Conservation (phyloP, 2,329 filamentous ascomycete species). For the Aspergillus texensis region DNA sequence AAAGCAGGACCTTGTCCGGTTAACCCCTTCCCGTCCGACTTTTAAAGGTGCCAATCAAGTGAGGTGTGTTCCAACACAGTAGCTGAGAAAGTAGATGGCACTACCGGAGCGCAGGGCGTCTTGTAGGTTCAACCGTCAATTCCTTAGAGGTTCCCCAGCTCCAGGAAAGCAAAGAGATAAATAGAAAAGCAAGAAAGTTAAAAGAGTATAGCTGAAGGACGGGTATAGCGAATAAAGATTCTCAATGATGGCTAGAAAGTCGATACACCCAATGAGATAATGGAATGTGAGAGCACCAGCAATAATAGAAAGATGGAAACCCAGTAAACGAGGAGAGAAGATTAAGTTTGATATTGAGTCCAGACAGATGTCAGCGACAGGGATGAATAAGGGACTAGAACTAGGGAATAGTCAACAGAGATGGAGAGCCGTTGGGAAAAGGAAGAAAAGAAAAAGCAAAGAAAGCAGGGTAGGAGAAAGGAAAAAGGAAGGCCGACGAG, state of each 20-base stretch:
- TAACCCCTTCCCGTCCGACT: not conserved
- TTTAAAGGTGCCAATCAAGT: not conserved
- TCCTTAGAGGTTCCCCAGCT: not conserved
- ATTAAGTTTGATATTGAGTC: slow-evolving; percentile 3
- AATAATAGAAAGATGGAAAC: not conserved
- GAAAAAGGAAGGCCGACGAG: slow-evolving; percentile 10
- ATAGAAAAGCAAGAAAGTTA: not conserved
- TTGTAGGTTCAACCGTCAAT: not conserved
- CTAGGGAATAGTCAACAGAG: slow-evolving; percentile 4
- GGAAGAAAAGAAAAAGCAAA: slow-evolving; percentile 15
- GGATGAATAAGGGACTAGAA: slow-evolving; percentile 5
- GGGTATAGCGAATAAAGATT: not conserved
- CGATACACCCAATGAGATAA: not conserved
- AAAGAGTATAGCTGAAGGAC: not conserved
- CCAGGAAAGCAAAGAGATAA: not conserved
- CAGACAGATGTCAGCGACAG: slow-evolving; percentile 2
- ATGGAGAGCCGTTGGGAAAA: not conserved
- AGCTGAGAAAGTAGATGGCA: not conserved
- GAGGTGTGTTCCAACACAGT: not conserved
- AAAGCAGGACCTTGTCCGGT: not conserved
- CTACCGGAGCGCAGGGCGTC: not conserved
- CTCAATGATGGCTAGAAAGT: not conserved
- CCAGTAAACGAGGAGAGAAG: not conserved
- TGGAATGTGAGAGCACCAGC: not conserved
- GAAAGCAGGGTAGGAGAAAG: slow-evolving; percentile 12